These are phyloP conservation scores for Fusarium pseudocircinatum DNA, from an alignment of 2,329 filamentous ascomycete species.

Conservation along the genomic window DNA sequence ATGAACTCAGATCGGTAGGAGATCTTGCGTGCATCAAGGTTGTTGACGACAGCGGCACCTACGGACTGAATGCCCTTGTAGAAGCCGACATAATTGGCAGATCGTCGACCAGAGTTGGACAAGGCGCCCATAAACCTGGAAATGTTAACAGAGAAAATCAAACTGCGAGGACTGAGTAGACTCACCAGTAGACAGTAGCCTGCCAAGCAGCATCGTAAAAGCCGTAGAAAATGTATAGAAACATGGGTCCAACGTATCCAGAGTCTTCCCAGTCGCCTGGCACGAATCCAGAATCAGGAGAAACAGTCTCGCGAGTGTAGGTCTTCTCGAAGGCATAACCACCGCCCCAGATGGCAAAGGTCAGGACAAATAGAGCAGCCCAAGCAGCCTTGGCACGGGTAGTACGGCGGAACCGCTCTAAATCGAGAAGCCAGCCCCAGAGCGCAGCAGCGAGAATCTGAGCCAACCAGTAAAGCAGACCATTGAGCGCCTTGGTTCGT, in stretches of 20 bases:
- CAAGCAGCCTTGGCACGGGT: conserved; percentile 74
- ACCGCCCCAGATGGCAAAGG: conserved; percentile 83
- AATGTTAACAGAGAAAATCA: not conserved
- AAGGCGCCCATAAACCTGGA: conserved; percentile 87
- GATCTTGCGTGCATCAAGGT: conserved; percentile 48
- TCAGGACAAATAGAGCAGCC: conserved; percentile 70
- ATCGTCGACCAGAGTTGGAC: conserved; percentile 90
- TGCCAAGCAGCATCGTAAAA: conserved; percentile 93
- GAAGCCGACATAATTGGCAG: conserved; percentile 92
- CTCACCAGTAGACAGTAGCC: conserved; percentile 90
- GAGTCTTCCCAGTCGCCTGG: conserved; percentile 70
- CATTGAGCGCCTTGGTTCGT: conserved; percentile 78
- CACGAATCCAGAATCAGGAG: conserved; percentile 5
- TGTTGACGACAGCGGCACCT: conserved; percentile 66
- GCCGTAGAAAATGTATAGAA: conserved; percentile 90
- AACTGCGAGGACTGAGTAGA: conserved; percentile 44
- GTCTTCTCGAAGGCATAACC: conserved; percentile 77
- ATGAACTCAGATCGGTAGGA: conserved; percentile 78
- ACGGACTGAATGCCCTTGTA: conserved; percentile 85
- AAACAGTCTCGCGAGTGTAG: conserved; percentile 35
- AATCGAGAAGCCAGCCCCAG: conserved; percentile 78
- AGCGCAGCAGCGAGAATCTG: conserved; percentile 81
- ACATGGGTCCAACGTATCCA: conserved; percentile 80
- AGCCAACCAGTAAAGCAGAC: conserved; percentile 74
- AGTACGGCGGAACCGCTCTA: conserved; percentile 66